These are phyloP conservation scores for Trichocomaceae sp. DNA, from an alignment of 2,329 filamentous ascomycete genomes.

Conservation along the genomic window DNA sequence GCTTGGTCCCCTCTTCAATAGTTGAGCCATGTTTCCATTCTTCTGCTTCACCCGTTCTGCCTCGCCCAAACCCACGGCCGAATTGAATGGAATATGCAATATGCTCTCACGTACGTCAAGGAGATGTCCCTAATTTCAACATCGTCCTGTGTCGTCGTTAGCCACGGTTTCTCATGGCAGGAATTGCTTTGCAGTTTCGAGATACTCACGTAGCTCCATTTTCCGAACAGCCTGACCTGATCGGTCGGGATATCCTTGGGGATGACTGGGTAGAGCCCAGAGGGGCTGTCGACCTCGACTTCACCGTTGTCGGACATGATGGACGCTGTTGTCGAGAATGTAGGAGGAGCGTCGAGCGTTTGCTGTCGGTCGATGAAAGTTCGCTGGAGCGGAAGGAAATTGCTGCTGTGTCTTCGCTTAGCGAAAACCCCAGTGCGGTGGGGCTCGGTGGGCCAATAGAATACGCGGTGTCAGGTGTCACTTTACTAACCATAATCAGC, in stretches of 20 bases:
- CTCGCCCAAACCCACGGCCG: not conserved
- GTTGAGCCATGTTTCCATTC: not conserved
- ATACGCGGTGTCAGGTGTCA: slow-evolving; percentile 19
- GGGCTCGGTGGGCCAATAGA: slow-evolving; percentile 30
- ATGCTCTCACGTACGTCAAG: slow-evolving; percentile 71
- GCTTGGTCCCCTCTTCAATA: slow-evolving; percentile 19
- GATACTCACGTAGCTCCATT: slow-evolving; percentile 67
- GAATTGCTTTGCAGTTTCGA: not conserved
- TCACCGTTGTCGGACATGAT: slow-evolving; percentile 93
- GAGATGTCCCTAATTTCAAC: slow-evolving; percentile 99
- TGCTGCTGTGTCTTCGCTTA: slow-evolving; percentile 40
- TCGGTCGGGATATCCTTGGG: slow-evolving; percentile 92
- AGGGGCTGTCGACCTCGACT: slow-evolving; percentile 79
- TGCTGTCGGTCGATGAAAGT: slow-evolving; percentile 31
- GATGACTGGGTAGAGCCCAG: slow-evolving; percentile 65
- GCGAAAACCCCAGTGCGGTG: slow-evolving; percentile 25
- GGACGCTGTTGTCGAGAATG: slow-evolving; percentile 39
- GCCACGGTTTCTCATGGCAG: not conserved
- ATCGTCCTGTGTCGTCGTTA: slow-evolving; percentile 54
- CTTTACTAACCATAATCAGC: not conserved
- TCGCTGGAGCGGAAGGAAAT: slow-evolving; percentile 29
- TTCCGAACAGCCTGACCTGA: slow-evolving; percentile 95
- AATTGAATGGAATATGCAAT: slow-evolving; percentile 2
- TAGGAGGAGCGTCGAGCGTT: slow-evolving; percentile 30
- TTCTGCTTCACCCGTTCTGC: not conserved